phyloP scores from a whole-genome alignment of 345 rosid genomes.

The Combretum micranthum region DNA sequence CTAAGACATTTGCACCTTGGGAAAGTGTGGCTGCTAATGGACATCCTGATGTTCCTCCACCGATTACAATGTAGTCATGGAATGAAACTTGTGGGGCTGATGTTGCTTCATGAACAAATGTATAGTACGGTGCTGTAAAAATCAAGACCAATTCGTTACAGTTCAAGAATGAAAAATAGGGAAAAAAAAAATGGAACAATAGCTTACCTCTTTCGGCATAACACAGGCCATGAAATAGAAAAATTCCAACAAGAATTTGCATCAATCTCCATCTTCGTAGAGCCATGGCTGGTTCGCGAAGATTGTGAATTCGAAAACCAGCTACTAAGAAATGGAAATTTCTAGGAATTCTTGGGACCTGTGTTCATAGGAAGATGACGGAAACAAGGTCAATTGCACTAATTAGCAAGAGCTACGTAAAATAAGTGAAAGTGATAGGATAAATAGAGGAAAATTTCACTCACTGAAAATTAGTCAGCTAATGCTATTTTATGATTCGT shows the following conservation, averaged over 20 bases:
- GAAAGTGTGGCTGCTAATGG: slow-evolving; percentile 78
- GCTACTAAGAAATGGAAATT: no score
- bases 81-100: slow-evolving; percentile 36
- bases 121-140: slow-evolving; percentile 40
- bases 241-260: not conserved
- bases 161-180: not conserved
- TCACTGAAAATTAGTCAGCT: not conserved
- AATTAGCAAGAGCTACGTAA: no score
- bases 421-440: no score
- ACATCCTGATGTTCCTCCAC: slow-evolving; percentile 88
- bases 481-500: not conserved
- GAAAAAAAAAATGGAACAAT: no score
- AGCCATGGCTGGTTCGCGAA: not conserved
- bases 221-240: slow-evolving; percentile 1
- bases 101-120: slow-evolving; percentile 56
- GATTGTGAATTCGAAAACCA: no score
- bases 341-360: no score
- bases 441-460: no score
- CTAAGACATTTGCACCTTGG: slow-evolving; percentile 44
- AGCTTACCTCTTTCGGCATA: slow-evolving; percentile 1
- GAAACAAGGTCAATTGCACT: no score
- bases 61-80: slow-evolving; percentile 70
- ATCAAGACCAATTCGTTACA: no score
- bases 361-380: no score
- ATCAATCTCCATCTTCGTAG: slow-evolving; percentile 1